Percentiles rank a stretch among this genome's conserved stretches.
Conservation (phyloP, 768 basidiomycete species). For the Mycena epipterygia region DNA sequence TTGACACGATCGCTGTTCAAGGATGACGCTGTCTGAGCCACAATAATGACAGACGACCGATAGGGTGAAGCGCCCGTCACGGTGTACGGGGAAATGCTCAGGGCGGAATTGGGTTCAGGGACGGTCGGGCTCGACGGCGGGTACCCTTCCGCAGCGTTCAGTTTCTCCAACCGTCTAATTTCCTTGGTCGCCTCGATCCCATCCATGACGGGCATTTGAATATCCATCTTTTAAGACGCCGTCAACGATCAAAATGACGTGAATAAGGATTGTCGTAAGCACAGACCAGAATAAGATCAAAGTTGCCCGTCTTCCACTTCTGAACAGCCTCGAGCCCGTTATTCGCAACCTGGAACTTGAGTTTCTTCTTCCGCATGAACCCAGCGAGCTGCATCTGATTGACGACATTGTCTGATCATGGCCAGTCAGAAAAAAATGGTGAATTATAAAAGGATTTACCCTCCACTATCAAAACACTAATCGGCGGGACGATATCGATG, state of each 20-base stretch:
- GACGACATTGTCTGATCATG: conserved; percentile 90
- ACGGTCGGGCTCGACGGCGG: conserved; percentile 77
- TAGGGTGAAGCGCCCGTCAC: conserved; percentile 74
- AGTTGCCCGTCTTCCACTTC: conserved; percentile 93
- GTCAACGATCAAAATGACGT: conserved; percentile 29
- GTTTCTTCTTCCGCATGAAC: conserved; percentile 96
- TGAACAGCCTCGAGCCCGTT: conserved; percentile 96
- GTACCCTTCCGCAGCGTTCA: conserved; percentile 73
- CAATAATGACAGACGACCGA: conserved; percentile 96
- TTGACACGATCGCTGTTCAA: conserved; percentile 95
- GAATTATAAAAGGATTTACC: conserved; percentile 64
- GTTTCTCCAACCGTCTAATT: conserved; percentile 88
- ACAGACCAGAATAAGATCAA: conserved; percentile 95
- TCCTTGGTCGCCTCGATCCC: conserved; percentile 98
- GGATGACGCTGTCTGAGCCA: conserved; percentile 97
- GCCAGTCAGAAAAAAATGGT: conserved; percentile 27
- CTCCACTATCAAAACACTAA: conserved; percentile 98
- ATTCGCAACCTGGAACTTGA: conserved; percentile 94
- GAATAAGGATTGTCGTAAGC: not conserved
- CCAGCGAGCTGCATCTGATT: conserved; percentile 98
- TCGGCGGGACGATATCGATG: conserved; percentile 90
- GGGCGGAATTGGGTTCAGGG: conserved; percentile 53
- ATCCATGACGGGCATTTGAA: conserved; percentile 99
- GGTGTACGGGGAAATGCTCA: conserved; percentile 53
- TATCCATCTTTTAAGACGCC: conserved; percentile 86